Conservation (phyloP, 345 rosid genomes). For the Streptanthus diversifolius region DNA sequence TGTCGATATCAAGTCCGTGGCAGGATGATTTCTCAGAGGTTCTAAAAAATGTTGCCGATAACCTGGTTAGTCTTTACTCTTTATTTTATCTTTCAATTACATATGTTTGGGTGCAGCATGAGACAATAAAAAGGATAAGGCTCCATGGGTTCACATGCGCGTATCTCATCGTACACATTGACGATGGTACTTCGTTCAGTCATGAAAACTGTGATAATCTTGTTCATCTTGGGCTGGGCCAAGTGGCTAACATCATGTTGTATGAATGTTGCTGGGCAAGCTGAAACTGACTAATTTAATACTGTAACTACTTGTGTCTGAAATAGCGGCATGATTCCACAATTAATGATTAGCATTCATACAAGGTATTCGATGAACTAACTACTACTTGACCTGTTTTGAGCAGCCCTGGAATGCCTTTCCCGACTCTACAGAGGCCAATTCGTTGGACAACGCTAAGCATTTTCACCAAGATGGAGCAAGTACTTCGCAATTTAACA, state of each 20-base stretch:
- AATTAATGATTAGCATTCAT: slow-evolving; percentile 1
- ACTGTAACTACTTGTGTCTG: slow-evolving; percentile 6
- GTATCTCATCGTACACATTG: slow-evolving; percentile 11
- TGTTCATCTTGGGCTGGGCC: slow-evolving; percentile 4
- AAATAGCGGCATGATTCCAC: slow-evolving; percentile 11
- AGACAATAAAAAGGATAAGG: background rate
- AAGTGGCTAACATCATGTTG: slow-evolving; percentile 13
- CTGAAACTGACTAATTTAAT: slow-evolving; percentile 11
- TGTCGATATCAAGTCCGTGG: slow-evolving; percentile 50
- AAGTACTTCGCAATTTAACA: slow-evolving; percentile 33
- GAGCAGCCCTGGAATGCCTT: slow-evolving; percentile 87
- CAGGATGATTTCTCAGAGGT: slow-evolving; percentile 35
- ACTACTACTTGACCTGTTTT: slow-evolving; percentile 15
- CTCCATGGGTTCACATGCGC: background rate
- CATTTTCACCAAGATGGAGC: slow-evolving; percentile 40
- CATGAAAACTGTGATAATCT: slow-evolving; percentile 2
- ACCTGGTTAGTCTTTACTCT: slow-evolving; percentile 47
- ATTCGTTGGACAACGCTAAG: slow-evolving; percentile 37
- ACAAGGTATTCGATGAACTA: background rate
- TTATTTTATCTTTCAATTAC: background rate
- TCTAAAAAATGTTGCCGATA: slow-evolving; percentile 34
- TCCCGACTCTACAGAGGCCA: slow-evolving; percentile 36
- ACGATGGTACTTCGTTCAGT: background rate
- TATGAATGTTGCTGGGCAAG: background rate
- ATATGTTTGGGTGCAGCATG: background rate